phyloP scores from a whole-genome alignment of 495 filamentous ascomycete species.

The Immersiella caudata region DNA sequence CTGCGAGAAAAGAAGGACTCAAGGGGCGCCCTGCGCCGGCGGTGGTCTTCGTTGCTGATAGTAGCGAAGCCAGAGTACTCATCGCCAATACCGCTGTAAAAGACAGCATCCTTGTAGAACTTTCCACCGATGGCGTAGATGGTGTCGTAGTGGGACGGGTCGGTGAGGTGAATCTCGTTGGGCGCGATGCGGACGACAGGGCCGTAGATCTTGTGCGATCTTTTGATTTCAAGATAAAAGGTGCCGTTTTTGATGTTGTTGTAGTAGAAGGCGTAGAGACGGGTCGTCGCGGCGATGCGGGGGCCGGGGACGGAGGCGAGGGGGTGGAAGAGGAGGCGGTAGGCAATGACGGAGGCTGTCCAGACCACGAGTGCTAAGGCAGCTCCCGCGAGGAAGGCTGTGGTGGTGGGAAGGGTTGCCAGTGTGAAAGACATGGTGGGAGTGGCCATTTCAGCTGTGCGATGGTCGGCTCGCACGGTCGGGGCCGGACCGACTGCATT shows the following conservation, averaged over 20 bases:
- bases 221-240: constrained; percentile 8
- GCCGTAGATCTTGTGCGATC: constrained; percentile 9
- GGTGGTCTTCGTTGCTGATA: constrained; percentile 7
- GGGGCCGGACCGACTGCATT: not conserved
- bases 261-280: constrained; percentile 14
- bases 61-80: constrained; percentile 6
- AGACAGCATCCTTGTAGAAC: constrained; percentile 35
- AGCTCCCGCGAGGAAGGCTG: not conserved
- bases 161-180: constrained; percentile 37
- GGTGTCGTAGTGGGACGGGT: constrained; percentile 44
- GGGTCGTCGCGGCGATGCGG: not conserved
- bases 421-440: not conserved
- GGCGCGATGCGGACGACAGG: constrained; percentile 15
- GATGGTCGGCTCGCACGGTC: not conserved
- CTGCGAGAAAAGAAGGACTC: constrained; percentile 11
- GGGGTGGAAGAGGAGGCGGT: constrained; percentile 4
- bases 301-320: constrained; percentile 10
- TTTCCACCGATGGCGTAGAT: constrained; percentile 39
- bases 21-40: constrained; percentile 6
- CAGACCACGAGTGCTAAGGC: not conserved
- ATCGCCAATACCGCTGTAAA: constrained; percentile 17
- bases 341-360: not conserved
- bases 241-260: constrained; percentile 8
- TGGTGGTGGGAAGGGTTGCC: not conserved
- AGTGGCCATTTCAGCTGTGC: not conserved